phyloP scores from a whole-genome alignment of 331 rosid genomes.

The Dryas integrifolia region DNA sequence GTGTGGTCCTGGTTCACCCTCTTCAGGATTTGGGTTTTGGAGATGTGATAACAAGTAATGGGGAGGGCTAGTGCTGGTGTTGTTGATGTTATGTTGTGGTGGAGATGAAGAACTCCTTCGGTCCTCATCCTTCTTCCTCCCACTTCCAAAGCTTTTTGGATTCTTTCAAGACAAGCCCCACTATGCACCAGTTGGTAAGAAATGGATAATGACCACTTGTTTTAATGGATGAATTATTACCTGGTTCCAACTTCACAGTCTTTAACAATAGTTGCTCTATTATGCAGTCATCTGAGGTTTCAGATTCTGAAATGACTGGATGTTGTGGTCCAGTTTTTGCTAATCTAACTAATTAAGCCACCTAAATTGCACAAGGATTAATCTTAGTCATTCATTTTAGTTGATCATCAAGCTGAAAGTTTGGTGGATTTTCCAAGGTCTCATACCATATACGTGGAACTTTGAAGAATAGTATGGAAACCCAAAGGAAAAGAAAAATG shows the following conservation, averaged over 20 bases:
- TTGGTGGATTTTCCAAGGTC: too few relatives aligned
- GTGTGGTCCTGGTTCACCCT: neutral
- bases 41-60: neutral
- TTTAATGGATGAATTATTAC: neutral
- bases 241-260: neutral
- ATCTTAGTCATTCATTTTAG: too few relatives aligned
- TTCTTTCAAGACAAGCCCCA: neutral
- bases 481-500: neutral
- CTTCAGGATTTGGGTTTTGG: constrained; percentile 13
- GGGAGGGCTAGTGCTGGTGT: neutral
- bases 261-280: neutral
- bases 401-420: too few relatives aligned
- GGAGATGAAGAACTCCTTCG: constrained; percentile 16
- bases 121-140: constrained; percentile 18
- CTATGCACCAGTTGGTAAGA: neutral
- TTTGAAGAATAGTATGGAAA: too few relatives aligned
- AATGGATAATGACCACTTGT: constrained; percentile 10
- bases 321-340: too few relatives aligned
- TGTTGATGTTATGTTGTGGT: neutral
- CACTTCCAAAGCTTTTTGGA: neutral
- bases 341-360: too few relatives aligned
- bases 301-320: neutral
- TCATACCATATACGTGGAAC: too few relatives aligned
- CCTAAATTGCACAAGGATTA: too few relatives aligned
- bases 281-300: neutral